These are phyloP conservation scores for Reticulascus tulasneorum DNA, from an alignment of 2,329 filamentous ascomycete genomes.

Conservation along the genomic window DNA sequence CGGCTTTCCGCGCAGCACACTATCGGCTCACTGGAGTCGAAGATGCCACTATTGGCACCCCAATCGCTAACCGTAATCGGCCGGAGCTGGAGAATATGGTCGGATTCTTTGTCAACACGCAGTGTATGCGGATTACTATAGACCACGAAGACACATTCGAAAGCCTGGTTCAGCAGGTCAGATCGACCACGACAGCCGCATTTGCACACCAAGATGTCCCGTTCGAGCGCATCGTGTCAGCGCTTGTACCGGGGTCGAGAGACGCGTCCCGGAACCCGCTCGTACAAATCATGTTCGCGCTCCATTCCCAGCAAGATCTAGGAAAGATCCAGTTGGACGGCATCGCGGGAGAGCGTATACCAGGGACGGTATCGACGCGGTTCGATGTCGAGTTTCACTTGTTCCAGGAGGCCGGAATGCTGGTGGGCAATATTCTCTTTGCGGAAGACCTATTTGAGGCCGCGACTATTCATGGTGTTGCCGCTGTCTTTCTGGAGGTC, in stretches of 20 bases:
- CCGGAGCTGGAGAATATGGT: conserved; percentile 6
- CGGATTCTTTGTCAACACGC: conserved; percentile 21
- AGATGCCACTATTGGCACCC: conserved; percentile 18
- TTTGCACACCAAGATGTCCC: conserved; percentile 18
- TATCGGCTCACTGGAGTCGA: conserved; percentile 19
- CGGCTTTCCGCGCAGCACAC: conserved; percentile 20
- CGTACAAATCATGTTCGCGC: not conserved
- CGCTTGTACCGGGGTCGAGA: not conserved
- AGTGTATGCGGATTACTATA: conserved; percentile 19
- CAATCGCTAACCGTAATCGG: conserved; percentile 1
- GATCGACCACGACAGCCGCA: conserved; percentile 1
- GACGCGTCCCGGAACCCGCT: conserved; percentile 1
- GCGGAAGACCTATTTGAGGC: too few relatives aligned
- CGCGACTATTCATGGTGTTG: too few relatives aligned
- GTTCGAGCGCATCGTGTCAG: not conserved
- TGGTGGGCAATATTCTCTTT: too few relatives aligned
- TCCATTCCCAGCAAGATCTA: not conserved
- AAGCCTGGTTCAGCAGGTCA: conserved; percentile 12
- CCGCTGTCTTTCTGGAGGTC: too few relatives aligned
- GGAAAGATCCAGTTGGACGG: too few relatives aligned
- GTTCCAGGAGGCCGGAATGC: too few relatives aligned
- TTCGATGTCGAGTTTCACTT: too few relatives aligned
- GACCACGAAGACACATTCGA: conserved; percentile 13
- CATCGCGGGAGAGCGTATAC: too few relatives aligned
- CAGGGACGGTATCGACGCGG: too few relatives aligned